A percentile compares a stretch with the other conserved stretches of the same genome.
Conservation (phyloP, 1,139 yeast genomes). For the Magnusiomyces suaveolens region DNA sequence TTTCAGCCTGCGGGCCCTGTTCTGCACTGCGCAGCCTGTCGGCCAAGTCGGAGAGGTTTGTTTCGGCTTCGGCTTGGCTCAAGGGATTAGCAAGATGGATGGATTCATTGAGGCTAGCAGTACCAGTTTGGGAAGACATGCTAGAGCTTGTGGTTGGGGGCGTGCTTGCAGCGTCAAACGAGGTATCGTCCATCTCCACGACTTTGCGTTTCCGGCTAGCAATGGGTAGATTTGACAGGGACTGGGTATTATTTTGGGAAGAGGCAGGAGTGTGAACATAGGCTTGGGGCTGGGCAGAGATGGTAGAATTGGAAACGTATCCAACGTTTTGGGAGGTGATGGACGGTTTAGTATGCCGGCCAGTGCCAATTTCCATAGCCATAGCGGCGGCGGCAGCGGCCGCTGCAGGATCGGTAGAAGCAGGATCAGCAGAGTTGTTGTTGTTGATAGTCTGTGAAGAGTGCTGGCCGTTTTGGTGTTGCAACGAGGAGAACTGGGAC, state of each 20-base stretch:
- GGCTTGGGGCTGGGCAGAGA: background rate
- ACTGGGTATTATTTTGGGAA: background rate
- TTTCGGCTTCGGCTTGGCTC: slow-evolving; percentile 25
- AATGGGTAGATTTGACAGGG: too few species aligned
- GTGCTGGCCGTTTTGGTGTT: too few species aligned
- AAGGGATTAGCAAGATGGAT: slow-evolving; percentile 27
- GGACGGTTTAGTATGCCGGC: background rate
- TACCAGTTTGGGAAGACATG: slow-evolving; percentile 19
- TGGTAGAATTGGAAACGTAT: slow-evolving; percentile 1
- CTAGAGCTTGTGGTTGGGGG: slow-evolving; percentile 7
- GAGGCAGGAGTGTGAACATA: background rate
- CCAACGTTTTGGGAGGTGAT: background rate
- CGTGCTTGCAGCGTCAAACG: background rate
- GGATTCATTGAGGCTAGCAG: slow-evolving; percentile 41
- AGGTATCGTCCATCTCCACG: slow-evolving; percentile 5
- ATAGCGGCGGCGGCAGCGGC: slow-evolving; percentile 15
- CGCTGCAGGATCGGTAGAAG: slow-evolving; percentile 15
- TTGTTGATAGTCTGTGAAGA: background rate
- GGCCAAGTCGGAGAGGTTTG: slow-evolving; percentile 46
- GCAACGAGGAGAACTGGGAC: background rate
- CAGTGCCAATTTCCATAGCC: slow-evolving; percentile 3
- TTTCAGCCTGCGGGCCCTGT: slow-evolving; percentile 39
- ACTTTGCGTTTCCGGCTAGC: slow-evolving; percentile 15
- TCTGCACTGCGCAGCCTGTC: slow-evolving; percentile 42
- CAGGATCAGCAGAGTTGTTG: background rate